phyloP scores from a whole-genome alignment of 140 eudicot species.

The Oenanthe javanica region DNA sequence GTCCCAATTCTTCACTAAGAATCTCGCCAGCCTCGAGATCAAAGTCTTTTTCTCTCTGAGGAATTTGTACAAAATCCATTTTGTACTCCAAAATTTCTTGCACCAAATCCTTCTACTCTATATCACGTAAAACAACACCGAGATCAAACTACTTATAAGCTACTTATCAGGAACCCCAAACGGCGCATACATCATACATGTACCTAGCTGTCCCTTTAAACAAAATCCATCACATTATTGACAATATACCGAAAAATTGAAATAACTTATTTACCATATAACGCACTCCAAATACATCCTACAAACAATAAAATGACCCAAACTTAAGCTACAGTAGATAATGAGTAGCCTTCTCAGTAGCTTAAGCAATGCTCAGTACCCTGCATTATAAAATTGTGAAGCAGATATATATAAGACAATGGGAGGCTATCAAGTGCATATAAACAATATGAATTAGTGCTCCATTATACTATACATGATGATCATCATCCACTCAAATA shows the following conservation, averaged over 20 bases:
- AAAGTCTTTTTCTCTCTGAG: slow-evolving; percentile 31
- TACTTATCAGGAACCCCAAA: too few species aligned
- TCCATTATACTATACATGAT: neutral
- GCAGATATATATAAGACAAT: neutral
- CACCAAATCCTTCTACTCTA: slow-evolving; percentile 4
- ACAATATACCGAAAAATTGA: neutral
- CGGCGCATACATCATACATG: neutral
- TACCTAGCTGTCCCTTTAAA: too few species aligned
- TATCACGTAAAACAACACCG: neutral
- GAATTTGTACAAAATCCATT: slow-evolving; percentile 35
- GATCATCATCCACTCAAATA: neutral
- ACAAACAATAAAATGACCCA: too few species aligned
- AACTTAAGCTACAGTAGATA: neutral
- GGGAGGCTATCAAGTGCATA: neutral
- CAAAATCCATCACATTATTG: neutral
- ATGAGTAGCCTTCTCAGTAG: neutral
- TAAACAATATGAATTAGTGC: neutral
- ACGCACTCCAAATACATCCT: too few species aligned
- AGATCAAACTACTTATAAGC: neutral
- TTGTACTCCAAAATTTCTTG: neutral
- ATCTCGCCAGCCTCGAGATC: slow-evolving; percentile 46
- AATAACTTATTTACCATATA: too few species aligned
- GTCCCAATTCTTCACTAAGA: slow-evolving; percentile 23
- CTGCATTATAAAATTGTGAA: neutral
- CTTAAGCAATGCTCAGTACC: neutral